phyloP scores from a whole-genome alignment of 148 eudicot species.

The Vaccinium vitisidaea region DNA sequence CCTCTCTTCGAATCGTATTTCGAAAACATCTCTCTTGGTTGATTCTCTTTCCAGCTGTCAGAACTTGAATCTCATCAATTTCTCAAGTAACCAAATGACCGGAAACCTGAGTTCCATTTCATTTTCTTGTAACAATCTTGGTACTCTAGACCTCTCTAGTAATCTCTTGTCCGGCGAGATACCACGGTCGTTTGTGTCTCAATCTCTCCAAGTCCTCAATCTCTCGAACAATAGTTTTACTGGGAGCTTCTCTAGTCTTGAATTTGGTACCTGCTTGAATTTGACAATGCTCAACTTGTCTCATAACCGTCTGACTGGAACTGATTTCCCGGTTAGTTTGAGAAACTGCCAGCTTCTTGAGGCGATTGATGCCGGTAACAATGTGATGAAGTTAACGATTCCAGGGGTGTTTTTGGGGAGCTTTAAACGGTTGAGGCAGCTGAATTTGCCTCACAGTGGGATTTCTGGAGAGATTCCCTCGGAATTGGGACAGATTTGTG shows the following conservation, averaged over 20 bases:
- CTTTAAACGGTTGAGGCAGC: conserved; percentile 28
- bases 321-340: conserved; percentile 33
- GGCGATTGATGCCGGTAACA: conserved; percentile 35
- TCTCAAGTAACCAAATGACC: conserved; percentile 34
- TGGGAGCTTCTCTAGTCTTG: conserved; percentile 27
- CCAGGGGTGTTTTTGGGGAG: conserved; percentile 32
- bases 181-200: conserved; percentile 11
- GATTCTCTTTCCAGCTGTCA: conserved; percentile 35
- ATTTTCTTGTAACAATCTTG: conserved; percentile 33
- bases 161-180: conserved; percentile 5
- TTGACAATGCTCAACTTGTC: conserved; percentile 40
- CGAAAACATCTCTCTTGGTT: conserved; percentile 28
- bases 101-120: conserved; percentile 25
- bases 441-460: conserved; percentile 33
- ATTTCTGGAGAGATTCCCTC: conserved; percentile 46
- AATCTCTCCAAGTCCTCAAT: conserved; percentile 28
- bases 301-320: conserved; percentile 29
- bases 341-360: conserved; percentile 40
- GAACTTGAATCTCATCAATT: conserved; percentile 36
- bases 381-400: conserved; percentile 29
- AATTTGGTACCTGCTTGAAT: conserved; percentile 37
- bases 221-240: conserved; percentile 47
- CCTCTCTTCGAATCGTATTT: conserved; percentile 31
- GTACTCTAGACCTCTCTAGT: conserved; percentile 29
- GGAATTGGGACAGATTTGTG: conserved; percentile 36